Conservation (phyloP, 345 rosid genomes). For the Isatis tinctoria region DNA sequence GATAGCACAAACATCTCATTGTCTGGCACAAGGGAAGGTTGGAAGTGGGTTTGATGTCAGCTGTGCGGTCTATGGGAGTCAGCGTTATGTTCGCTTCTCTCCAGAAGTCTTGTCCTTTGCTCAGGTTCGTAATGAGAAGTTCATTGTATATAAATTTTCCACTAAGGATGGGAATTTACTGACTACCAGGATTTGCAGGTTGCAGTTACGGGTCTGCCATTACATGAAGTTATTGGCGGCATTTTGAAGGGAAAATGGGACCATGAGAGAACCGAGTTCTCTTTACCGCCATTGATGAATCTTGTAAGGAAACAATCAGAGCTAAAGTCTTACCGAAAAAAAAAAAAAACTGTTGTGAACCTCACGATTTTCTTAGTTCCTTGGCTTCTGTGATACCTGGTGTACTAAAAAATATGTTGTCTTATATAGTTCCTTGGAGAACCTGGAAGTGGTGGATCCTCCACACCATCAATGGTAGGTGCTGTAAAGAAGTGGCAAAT, state of each 20-base stretch:
- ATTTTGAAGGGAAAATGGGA: conserved; percentile 78
- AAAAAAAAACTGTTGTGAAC: neutral
- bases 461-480: conserved; percentile 98
- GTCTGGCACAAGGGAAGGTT: conserved; percentile 96
- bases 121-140: conserved; percentile 52
- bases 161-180: conserved; percentile 8
- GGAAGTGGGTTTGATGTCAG: conserved; percentile 99
- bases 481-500: conserved; percentile 96
- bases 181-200: conserved; percentile 42
- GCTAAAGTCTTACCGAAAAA: neutral
- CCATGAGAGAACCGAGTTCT: conserved; percentile 81
- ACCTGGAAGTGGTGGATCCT: conserved; percentile 97
- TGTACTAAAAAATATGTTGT: conserved; percentile 15
- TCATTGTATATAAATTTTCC: neutral
- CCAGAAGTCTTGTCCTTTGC: conserved; percentile 79
- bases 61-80: conserved; percentile 97
- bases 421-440: conserved; percentile 74
- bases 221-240: conserved; percentile 52
- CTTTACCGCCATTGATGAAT: conserved; percentile 90
- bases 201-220: conserved; percentile 45
- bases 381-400: neutral
- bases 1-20: conserved; percentile 91
- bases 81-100: conserved; percentile 89
- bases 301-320: conserved; percentile 45
- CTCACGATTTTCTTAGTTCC: conserved; percentile 4